These are phyloP conservation scores for Fusarium albidum DNA, from an alignment of 2,329 filamentous ascomycete genomes.

Conservation along the genomic window DNA sequence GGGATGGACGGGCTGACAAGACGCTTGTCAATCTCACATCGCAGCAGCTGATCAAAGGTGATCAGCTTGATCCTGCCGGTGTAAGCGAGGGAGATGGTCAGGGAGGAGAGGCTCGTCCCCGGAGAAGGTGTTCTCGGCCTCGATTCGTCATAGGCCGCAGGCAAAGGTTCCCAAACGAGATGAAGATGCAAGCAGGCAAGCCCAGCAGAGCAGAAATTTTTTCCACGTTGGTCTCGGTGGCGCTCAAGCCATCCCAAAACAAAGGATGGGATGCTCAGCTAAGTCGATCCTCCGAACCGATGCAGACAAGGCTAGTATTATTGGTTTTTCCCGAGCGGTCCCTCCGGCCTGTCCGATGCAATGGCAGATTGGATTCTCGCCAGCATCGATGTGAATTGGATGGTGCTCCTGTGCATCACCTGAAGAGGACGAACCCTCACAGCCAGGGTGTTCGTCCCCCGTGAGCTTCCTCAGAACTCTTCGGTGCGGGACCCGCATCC, in stretches of 20 bases:
- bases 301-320: constrained; percentile 2
- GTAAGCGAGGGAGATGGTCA: constrained; percentile 15
- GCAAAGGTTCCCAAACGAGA: constrained; percentile 32
- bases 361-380: constrained; percentile 14
- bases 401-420: constrained; percentile 17
- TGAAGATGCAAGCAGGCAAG: constrained; percentile 20
- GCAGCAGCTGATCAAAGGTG: constrained; percentile 16
- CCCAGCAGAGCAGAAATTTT: constrained; percentile 13
- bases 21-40: constrained; percentile 25
- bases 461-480: constrained; percentile 13
- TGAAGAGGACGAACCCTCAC: constrained; percentile 31
- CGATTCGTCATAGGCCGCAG: constrained; percentile 25
- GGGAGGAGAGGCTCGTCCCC: constrained; percentile 14
- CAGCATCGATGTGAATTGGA: not conserved
- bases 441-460: constrained; percentile 24
- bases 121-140: constrained; percentile 16
- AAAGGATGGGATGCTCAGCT: constrained; percentile 19
- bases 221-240: constrained; percentile 21
- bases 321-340: not conserved
- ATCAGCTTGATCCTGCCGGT: not conserved
- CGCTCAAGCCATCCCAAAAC: constrained; percentile 12
- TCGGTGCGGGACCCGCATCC: constrained; percentile 9
- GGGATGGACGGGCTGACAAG: not conserved
- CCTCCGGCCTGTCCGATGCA: constrained; percentile 25
- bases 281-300: not conserved